phyloP scores from a whole-genome alignment of 139 green algal species.

The Limnomonas spitsbergensis region DNA sequence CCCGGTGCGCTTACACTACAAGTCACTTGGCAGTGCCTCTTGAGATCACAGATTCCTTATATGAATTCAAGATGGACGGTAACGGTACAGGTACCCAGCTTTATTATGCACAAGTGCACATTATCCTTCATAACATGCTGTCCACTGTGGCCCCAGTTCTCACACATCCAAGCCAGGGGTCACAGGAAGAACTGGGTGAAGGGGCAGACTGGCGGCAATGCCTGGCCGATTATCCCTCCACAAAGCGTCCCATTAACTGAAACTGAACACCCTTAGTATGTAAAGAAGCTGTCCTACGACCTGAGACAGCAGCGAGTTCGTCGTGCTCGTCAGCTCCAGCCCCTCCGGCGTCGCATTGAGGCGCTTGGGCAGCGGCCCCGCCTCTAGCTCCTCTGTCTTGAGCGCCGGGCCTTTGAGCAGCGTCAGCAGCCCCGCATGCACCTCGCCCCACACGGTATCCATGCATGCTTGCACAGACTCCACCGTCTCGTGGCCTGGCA shows the following conservation, averaged over 20 bases:
- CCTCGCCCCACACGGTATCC: conserved; percentile 42
- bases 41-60: no score
- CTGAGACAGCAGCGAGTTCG: conserved; percentile 13
- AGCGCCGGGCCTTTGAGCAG: conserved; percentile 26
- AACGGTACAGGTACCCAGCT: no score
- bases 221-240: neutral
- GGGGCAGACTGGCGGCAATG: no score
- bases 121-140: no score
- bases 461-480: conserved; percentile 40
- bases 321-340: neutral
- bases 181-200: no score
- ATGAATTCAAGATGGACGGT: no score
- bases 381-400: conserved; percentile 12
- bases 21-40: no score
- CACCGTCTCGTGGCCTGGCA: conserved; percentile 44
- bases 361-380: neutral
- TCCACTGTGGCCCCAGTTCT: no score
- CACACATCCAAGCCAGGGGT: no score
- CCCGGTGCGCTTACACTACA: no score
- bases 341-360: neutral
- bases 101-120: no score
- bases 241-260: conserved; percentile 4
- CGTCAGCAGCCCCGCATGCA: conserved; percentile 45
- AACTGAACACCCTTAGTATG: conserved; percentile 22
- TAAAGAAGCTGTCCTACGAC: conserved; percentile 16